phyloP scores from a whole-genome alignment of 2,329 filamentous ascomycete species.

The Lasiodiplodia gonubiensis region DNA sequence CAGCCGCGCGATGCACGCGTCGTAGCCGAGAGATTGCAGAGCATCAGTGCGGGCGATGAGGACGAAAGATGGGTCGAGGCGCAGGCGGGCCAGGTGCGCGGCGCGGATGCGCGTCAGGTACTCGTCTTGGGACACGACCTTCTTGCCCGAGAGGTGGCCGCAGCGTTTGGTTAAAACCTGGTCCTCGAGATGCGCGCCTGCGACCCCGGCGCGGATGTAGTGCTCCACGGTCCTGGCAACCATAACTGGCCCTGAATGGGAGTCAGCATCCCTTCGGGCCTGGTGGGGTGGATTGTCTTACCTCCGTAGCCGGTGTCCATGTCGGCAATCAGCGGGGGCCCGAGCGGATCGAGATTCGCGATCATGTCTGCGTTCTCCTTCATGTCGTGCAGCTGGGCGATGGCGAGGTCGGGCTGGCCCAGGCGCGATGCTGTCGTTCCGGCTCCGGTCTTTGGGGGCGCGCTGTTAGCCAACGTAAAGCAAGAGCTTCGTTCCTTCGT shows the following conservation, averaged over 20 bases:
- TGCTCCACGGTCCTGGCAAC: constrained; percentile 51
- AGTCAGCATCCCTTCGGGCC: too few relatives aligned
- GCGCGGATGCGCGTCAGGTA: constrained; percentile 63
- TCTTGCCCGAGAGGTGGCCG: constrained; percentile 67
- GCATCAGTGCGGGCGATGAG: constrained; percentile 70
- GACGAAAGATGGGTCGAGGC: constrained; percentile 62
- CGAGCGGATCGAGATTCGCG: constrained; percentile 60
- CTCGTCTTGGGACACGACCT: constrained; percentile 59
- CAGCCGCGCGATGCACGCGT: constrained; percentile 60
- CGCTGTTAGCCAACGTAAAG: not conserved
- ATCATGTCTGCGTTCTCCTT: constrained; percentile 67
- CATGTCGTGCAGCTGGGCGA: constrained; percentile 69
- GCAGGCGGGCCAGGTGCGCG: constrained; percentile 56
- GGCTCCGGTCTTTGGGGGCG: constrained; percentile 60
- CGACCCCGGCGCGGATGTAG: constrained; percentile 62
- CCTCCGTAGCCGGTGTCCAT: constrained; percentile 49
- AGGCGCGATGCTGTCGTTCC: constrained; percentile 67
- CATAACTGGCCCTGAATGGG: constrained; percentile 36
- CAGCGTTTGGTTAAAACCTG: constrained; percentile 69
- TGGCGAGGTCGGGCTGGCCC: constrained; percentile 67
- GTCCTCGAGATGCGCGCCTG: constrained; percentile 67
- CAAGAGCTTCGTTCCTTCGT: constrained; percentile 33
- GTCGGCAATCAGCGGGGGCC: constrained; percentile 66
- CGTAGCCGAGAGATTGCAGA: constrained; percentile 62
- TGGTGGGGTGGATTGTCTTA: not conserved